A percentile compares a stretch with the other conserved stretches of the same genome.
Conservation (phyloP, 2,329 filamentous ascomycete species). For the Trichoderma harzianum region DNA sequence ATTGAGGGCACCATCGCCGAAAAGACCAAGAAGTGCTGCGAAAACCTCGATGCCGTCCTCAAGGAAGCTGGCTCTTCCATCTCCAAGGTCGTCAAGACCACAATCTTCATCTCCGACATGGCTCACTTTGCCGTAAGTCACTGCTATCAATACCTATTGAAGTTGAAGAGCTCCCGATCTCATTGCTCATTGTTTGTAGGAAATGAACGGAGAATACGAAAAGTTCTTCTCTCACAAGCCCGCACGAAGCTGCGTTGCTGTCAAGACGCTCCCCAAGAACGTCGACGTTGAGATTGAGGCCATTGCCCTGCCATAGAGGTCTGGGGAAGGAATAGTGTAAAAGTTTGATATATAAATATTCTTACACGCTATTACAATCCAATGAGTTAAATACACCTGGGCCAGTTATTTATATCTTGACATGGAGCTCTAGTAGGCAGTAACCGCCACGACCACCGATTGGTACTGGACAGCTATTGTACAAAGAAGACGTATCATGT, state of each 20-base stretch:
- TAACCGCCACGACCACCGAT: neutral
- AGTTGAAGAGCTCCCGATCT: neutral
- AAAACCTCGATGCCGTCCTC: conserved; percentile 82
- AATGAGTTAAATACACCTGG: conserved; percentile 11
- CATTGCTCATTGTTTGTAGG: conserved; percentile 32
- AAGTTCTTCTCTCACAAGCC: conserved; percentile 82
- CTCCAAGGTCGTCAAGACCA: conserved; percentile 82
- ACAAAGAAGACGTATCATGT: neutral
- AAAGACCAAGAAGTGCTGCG: conserved; percentile 60
- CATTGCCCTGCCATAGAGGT: conserved; percentile 64
- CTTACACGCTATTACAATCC: conserved; percentile 1
- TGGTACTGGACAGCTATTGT: neutral
- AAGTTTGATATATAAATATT: conserved; percentile 8
- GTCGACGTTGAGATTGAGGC: conserved; percentile 89
- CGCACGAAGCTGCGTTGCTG: conserved; percentile 84
- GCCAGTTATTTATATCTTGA: neutral
- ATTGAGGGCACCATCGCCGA: conserved; percentile 60
- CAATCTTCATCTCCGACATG: conserved; percentile 92
- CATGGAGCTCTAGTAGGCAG: neutral
- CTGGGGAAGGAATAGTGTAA: neutral
- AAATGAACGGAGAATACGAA: conserved; percentile 83
- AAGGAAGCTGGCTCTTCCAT: conserved; percentile 76
- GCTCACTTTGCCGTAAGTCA: conserved; percentile 66
- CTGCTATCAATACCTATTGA: neutral
- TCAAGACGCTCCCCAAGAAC: conserved; percentile 82